These are phyloP conservation scores for Sesbania bispinosa DNA, from an alignment of 306 rosid genomes.

Conservation along the genomic window DNA sequence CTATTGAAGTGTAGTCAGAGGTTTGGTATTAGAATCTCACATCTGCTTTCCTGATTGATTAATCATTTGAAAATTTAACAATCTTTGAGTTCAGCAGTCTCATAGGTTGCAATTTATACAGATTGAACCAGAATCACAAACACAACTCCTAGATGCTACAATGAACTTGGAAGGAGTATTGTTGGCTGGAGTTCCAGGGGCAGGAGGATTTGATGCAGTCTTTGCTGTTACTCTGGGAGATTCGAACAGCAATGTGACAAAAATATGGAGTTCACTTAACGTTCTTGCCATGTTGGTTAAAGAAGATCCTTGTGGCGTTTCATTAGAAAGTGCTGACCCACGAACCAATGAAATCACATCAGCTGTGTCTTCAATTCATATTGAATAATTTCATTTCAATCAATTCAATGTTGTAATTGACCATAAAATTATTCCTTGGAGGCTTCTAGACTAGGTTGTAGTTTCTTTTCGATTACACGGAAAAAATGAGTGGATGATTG, in stretches of 20 bases:
- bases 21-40: not conserved
- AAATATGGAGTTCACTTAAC: constrained; percentile 58
- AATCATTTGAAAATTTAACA: not conserved
- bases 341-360: constrained; percentile 68
- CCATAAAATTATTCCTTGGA: no score
- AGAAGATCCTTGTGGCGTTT: constrained; percentile 91
- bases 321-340: constrained; percentile 78
- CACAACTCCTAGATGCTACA: constrained; percentile 76
- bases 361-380: constrained; percentile 63
- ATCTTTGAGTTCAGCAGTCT: not conserved
- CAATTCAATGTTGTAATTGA: constrained; percentile 2
- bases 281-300: constrained; percentile 86
- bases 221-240: constrained; percentile 82
- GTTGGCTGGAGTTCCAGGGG: constrained; percentile 98
- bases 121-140: constrained; percentile 96
- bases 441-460: constrained; percentile 24
- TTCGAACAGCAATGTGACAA: constrained; percentile 49
- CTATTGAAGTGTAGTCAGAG: not conserved
- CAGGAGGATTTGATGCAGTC: constrained; percentile 96
- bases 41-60: constrained; percentile 4
- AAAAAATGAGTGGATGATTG: not conserved
- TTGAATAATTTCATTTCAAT: constrained; percentile 34
- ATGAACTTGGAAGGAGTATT: constrained; percentile 91
- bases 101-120: constrained; percentile 30
- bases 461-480: not conserved